Evolutionary conservation across 129 eudicot species (phyloP), one percentile per base, ranked within the genome.

Genomic region (Flaveria robusta): DNA sequence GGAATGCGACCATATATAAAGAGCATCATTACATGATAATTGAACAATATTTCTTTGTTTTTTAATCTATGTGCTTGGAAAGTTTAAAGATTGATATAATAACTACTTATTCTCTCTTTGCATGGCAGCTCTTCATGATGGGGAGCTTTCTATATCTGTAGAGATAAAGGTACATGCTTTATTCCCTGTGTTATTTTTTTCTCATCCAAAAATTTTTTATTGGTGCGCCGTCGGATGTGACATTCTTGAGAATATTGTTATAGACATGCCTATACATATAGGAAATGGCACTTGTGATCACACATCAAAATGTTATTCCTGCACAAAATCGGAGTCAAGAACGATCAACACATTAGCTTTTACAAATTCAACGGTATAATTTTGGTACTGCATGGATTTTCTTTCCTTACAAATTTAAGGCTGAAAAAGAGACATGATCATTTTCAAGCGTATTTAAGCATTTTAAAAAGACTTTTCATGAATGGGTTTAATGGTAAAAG

Each of bases 151-250:
- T 68, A 74, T 92, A 59, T 86, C 96, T 59, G 92, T 92, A 79
- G 98, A 92, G 90, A 90, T 92, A 77, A 92, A 92, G 98, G 98
- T 90, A 73, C 74, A 34, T 78, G 77, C 39, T 66, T 54, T 52
- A 60, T 63, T 51, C 24, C 42, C 64, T 23, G 31, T 2, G 18
- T 26, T 29, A 18, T 27, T 49, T 22, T 18, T 34, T 66, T 62
- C 72, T 60, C 65, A 51, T 66, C 34, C 9, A 23, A 51, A 60
- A 69, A 26, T 2, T 1, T 16, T 71, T 4, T 49, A 16, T 22
- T 66, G 5, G 23, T 60, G 45, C 75, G 20, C 63, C 47, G 5
- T 39, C 19, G 22, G 12, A 59, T 24, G 12, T 34, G 9, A 1
- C 11, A 7, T 72, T 72, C 41, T 50, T 51, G 20, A 42, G 54